These are phyloP conservation scores for Diaporthe batatas DNA, from an alignment of 2,329 filamentous ascomycete species.

Conservation along the genomic window DNA sequence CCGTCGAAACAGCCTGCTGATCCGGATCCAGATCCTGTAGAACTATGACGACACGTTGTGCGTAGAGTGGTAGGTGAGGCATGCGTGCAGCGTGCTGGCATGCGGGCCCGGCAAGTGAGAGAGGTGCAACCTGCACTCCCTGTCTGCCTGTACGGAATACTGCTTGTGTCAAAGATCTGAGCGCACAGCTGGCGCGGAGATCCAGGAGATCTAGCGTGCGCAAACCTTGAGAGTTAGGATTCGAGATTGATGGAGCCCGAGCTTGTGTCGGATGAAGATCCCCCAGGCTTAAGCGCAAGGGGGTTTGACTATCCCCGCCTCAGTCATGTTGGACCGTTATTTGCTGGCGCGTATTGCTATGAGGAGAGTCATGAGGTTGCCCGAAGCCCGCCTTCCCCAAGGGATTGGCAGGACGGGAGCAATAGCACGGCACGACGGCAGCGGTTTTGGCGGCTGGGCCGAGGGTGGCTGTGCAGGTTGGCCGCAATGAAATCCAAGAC, in stretches of 20 bases:
- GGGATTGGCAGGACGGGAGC: constrained; percentile 16
- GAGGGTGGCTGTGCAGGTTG: constrained; percentile 42
- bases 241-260: constrained; percentile 33
- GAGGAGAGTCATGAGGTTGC: constrained; percentile 35
- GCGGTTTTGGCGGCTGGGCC: constrained; percentile 32
- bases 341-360: constrained; percentile 16
- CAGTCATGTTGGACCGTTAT: constrained; percentile 21
- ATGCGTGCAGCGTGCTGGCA: constrained; percentile 4
- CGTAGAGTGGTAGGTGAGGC: background rate
- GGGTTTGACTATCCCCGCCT: background rate
- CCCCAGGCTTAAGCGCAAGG: constrained; percentile 19
- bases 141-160: no score
- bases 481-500: constrained; percentile 39
- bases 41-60: constrained; percentile 9
- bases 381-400: constrained; percentile 5
- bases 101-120: background rate
- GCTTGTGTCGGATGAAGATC: constrained; percentile 30
- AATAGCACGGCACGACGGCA: constrained; percentile 6
- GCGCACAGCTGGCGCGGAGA: background rate
- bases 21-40: constrained; percentile 17
- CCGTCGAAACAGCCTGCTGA: constrained; percentile 26
- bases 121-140: background rate
- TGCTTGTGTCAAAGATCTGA: constrained; percentile 29
- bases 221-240: constrained; percentile 34
- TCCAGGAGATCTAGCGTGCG: constrained; percentile 16